These are phyloP conservation scores for Aspergillus novofumigatus DNA, from an alignment of 2,329 filamentous ascomycete genomes.

Conservation along the genomic window DNA sequence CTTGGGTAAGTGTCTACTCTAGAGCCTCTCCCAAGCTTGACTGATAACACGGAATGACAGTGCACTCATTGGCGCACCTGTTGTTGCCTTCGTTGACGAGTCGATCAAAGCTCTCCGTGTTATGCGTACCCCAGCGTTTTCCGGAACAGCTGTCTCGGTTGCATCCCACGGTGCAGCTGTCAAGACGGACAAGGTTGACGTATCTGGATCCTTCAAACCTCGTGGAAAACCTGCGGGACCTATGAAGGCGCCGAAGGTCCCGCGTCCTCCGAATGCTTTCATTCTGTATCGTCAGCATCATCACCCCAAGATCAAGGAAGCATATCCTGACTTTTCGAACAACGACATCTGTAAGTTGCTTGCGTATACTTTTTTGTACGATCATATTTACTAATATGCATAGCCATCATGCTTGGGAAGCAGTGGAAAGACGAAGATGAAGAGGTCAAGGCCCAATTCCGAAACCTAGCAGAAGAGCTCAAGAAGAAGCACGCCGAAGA, in stretches of 20 bases:
- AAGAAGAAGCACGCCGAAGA: constrained; percentile 38
- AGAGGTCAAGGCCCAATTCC: constrained; percentile 35
- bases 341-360: constrained; percentile 43
- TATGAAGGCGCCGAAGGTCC: constrained; percentile 32
- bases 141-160: constrained; percentile 19
- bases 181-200: constrained; percentile 5
- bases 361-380: neutral
- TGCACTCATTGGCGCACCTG: constrained; percentile 22
- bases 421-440: constrained; percentile 39
- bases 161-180: constrained; percentile 18
- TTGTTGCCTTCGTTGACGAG: constrained; percentile 25
- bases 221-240: constrained; percentile 2
- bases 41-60: constrained; percentile 16
- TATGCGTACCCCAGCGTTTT: constrained; percentile 23
- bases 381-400: constrained; percentile 11
- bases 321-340: constrained; percentile 40
- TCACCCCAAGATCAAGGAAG: constrained; percentile 34
- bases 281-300: constrained; percentile 44
- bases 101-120: constrained; percentile 27
- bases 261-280: constrained; percentile 45
- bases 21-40: neutral
- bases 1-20: constrained; percentile 22
- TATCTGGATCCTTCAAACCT: constrained; percentile 3
- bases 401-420: constrained; percentile 39
- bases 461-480: constrained; percentile 33